A percentile compares a stretch with the other conserved stretches of the same genome.
phyloP scores from a whole-genome alignment of 2,329 filamentous ascomycete genomes.

The Tolypocladium album region DNA sequence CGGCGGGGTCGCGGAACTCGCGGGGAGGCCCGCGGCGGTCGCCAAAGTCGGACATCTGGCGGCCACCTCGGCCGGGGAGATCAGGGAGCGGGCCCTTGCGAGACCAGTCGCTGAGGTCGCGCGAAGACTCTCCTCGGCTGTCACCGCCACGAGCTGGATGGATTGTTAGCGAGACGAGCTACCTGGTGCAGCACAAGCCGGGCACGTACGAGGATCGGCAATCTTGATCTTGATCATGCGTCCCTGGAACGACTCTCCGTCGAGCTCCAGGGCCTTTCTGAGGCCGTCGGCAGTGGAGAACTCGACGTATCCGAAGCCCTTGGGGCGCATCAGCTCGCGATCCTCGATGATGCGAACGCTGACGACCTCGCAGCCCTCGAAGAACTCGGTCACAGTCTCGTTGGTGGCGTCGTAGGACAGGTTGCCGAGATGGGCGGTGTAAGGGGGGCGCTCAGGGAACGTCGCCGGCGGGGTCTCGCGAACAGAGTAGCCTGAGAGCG shows the following conservation, averaged over 20 bases:
- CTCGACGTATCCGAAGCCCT: slow-evolving; percentile 97
- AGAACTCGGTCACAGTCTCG: slow-evolving; percentile 76
- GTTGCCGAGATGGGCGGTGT: slow-evolving; percentile 92
- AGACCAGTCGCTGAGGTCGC: slow-evolving; percentile 84
- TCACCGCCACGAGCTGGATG: slow-evolving; percentile 70
- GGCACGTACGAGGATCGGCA: slow-evolving; percentile 82
- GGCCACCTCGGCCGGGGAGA: slow-evolving; percentile 41
- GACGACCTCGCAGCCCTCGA: slow-evolving; percentile 72
- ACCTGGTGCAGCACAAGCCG: background rate
- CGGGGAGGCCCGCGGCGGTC: slow-evolving; percentile 49
- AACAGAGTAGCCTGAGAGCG: slow-evolving; percentile 37
- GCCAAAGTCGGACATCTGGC: slow-evolving; percentile 39
- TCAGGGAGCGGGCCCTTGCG: slow-evolving; percentile 84
- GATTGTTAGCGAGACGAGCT: slow-evolving; percentile 21
- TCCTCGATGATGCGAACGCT: slow-evolving; percentile 96
- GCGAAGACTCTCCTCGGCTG: slow-evolving; percentile 47
- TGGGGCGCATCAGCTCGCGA: slow-evolving; percentile 84
- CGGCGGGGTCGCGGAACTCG: slow-evolving; percentile 35
- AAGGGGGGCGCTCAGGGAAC: slow-evolving; percentile 85
- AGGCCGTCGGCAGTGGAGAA: slow-evolving; percentile 80
- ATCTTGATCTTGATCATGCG: slow-evolving; percentile 88
- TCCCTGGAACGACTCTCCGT: slow-evolving; percentile 74
- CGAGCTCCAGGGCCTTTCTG: slow-evolving; percentile 79
- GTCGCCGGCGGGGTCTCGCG: slow-evolving; percentile 64
- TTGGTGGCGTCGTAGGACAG: slow-evolving; percentile 88